Evolutionary conservation across 2,329 filamentous ascomycete species (phyloP).

Genomic region (Calonectria multiphialidica): DNA sequence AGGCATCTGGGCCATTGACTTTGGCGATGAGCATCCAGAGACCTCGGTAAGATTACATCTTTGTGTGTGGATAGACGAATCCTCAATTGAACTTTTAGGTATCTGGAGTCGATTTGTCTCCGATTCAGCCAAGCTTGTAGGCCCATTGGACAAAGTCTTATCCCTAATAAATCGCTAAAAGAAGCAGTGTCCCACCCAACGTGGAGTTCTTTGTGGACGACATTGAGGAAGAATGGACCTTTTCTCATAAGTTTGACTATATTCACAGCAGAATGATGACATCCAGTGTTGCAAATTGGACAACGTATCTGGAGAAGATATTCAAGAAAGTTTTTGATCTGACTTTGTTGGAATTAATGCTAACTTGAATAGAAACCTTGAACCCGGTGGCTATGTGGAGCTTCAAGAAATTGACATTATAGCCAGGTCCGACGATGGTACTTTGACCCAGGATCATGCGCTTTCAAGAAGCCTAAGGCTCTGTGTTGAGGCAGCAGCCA

Average conservation of each 20-base stretch:
- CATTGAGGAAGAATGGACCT: slow-evolving; percentile 19
- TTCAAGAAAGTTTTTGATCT: slow-evolving; percentile 4
- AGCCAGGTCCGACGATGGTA: slow-evolving; percentile 30
- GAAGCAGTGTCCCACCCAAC: slow-evolving; percentile 10
- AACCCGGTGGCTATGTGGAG: slow-evolving; percentile 32
- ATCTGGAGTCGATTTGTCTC: slow-evolving; percentile 14
- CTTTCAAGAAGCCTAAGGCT: slow-evolving; percentile 30
- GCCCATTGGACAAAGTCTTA: neutral
- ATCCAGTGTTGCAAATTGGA: neutral
- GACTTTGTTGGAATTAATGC: neutral
- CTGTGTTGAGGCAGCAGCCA: slow-evolving; percentile 28
- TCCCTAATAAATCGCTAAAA: neutral
- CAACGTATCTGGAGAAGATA: neutral
- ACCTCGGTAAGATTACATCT: neutral
- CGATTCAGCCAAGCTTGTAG: slow-evolving; percentile 16
- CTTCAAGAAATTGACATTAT: slow-evolving; percentile 31
- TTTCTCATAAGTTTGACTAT: slow-evolving; percentile 1
- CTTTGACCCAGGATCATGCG: slow-evolving; percentile 29
- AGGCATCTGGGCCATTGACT: slow-evolving; percentile 19
- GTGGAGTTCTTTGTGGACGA: slow-evolving; percentile 19
- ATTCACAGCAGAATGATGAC: slow-evolving; percentile 20
- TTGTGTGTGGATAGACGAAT: neutral
- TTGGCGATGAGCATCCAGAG: slow-evolving; percentile 14
- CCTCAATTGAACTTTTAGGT: neutral
- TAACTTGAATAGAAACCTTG: slow-evolving; percentile 24